phyloP scores from a whole-genome alignment of 495 filamentous ascomycete genomes.

The Coniosporium apollinis region DNA sequence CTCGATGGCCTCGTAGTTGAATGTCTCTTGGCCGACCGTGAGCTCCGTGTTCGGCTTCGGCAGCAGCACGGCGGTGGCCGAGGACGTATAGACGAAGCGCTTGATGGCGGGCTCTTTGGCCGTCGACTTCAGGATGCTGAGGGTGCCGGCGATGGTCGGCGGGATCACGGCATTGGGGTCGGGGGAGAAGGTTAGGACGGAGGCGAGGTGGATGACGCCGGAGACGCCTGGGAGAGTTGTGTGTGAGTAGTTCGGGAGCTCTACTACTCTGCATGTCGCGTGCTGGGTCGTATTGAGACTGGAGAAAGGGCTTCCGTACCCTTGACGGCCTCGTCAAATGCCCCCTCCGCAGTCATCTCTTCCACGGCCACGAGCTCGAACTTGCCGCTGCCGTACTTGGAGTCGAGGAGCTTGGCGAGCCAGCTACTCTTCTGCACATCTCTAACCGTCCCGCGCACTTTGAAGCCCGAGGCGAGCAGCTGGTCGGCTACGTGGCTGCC shows the following conservation, averaged over 20 bases:
- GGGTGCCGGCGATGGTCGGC: constrained; percentile 22
- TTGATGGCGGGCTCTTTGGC: constrained; percentile 27
- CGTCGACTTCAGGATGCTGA: constrained; percentile 29
- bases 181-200: constrained; percentile 22
- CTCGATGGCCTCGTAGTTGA: constrained; percentile 30
- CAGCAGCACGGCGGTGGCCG: constrained; percentile 24
- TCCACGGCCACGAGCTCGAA: constrained; percentile 25
- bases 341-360: constrained; percentile 22
- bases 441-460: constrained; percentile 35
- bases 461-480: constrained; percentile 32
- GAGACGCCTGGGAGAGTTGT: constrained; percentile 2
- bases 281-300: too few species aligned
- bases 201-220: constrained; percentile 30
- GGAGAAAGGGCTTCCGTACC: too few species aligned
- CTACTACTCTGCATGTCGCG: too few species aligned
- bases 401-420: constrained; percentile 25
- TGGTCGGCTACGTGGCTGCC: constrained; percentile 33
- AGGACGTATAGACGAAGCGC: constrained; percentile 36
- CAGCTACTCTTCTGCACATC: constrained; percentile 24
- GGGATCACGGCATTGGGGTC: constrained; percentile 31
- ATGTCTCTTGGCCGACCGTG: constrained; percentile 25
- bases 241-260: neutral
- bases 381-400: constrained; percentile 23
- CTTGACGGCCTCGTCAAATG: constrained; percentile 28
- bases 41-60: constrained; percentile 17